Base-by-base conservation (phyloP, 108 stramenopile species). In the Skeletonema costatum region DNA sequence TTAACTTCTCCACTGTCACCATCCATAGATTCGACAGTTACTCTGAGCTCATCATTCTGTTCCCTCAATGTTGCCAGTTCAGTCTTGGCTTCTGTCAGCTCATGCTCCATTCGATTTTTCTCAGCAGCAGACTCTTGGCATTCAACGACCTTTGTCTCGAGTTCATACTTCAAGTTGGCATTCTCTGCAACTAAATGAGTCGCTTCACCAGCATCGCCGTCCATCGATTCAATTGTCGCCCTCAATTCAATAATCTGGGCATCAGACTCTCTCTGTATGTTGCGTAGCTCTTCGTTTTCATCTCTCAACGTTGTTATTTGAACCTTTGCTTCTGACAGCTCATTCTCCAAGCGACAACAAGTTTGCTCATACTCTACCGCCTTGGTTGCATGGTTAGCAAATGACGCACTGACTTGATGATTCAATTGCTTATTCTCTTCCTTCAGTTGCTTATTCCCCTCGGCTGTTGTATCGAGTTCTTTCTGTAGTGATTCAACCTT, bases 111-210 rank as follows among this genome's bases (percentile, higher is more conserved):
- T 19, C 53, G 53, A 53, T 25, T 19, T 9, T 25, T 53, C 53
- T 53, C 53, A n/a, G 4, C 29, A 11, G 63, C 5, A 36, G 38
- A 38, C 66, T 73, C 71, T 50, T 75, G 58, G 32, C 53, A 64
- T 36, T 82, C 81, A 7, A 69, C 38, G 31, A 63, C 35, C 60
- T 75, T 75, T 44, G 66, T 46, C 48, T 60, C 70, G 19, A 82
- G 70, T 17, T 71, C 81, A 51, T 75, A 82, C 39, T 41, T 75
- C 70, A 82, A 68, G 17, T 70, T 71, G 4, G 81, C 81, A 56
- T 60, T 48, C 39, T 82, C 81, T n/a, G 75, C 75, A 8, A 71
- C 71, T 36, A 82, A 71, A 48, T 62, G 76, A 31, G 68, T 67
- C 2, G 53, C 39, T 60, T 82, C 81, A 30, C 70, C 67, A 42